Evolutionary conservation across 2,329 filamentous ascomycete genomes (phyloP), one percentile per base, ranked within the genome.

Genomic region (Periglandula ipomoeae): DNA sequence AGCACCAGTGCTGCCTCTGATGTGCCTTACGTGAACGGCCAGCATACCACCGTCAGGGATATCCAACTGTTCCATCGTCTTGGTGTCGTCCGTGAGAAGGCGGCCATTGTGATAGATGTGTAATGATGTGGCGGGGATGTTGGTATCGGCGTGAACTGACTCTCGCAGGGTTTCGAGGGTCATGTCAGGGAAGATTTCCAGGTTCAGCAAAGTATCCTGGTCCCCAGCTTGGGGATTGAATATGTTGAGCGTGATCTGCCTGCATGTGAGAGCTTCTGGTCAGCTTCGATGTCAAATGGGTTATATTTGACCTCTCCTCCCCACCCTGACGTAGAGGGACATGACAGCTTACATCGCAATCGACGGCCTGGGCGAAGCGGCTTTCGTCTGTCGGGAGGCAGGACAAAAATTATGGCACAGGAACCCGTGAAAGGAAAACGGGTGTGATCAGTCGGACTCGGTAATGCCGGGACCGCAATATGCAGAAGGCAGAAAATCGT

Each of bases 21-120:
- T 76, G 56, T 81, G 75, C 52, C 79, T 69, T 52, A 95, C 84
- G 63, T 95, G 86, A 57, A 97, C 78, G 26, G 87, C 89, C 55
- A 98, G 73, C 87, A 98, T 90, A 61, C 96, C 93, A 48, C 89
- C 89, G 68, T 97, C 88, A 44, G 75, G 79, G 58, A 98, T 85
- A 38, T 85, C 79, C 27, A 90, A 78, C 59, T 91, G 78, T 56
- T 89, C 81, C 61, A 98, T 78, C 3, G 89, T 95, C 65, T 89
- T 85, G 50, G 77, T 69, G 59, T 90, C 84, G 67, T 89, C 84
- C 56, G 73, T 77, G 48, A 98, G 81, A 38, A 90, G 79, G 55
- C 81, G 79, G 55, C 91, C 93, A 65, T 96, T 94, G 70, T 91
- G 86, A 69, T 93, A 94, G 62, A 97, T 83, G 62, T 89, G 83